phyloP scores from a whole-genome alignment of 805 yeast genomes.

The Ogataea pignaliae region DNA sequence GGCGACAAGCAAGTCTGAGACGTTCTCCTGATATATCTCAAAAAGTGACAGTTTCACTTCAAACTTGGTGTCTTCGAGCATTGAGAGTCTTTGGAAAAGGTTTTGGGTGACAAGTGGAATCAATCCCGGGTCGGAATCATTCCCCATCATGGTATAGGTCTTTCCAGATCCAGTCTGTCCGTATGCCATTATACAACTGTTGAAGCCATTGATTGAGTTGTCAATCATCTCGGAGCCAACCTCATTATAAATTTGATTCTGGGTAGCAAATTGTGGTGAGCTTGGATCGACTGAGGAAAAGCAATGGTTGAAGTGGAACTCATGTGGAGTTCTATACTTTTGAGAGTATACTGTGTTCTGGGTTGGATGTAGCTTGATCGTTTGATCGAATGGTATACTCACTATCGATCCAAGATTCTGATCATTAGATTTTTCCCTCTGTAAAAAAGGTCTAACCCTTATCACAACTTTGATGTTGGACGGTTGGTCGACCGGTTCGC shows the following conservation, averaged over 20 bases:
- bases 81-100: constrained; percentile 41
- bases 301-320: constrained; percentile 48
- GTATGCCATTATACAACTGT: constrained; percentile 40
- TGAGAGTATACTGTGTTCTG: constrained; percentile 7
- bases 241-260: constrained; percentile 44
- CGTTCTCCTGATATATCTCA: constrained; percentile 77
- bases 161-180: constrained; percentile 88
- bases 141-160: constrained; percentile 73
- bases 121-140: constrained; percentile 49
- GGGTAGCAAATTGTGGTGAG: constrained; percentile 39
- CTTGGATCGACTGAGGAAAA: constrained; percentile 42
- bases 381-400: neutral
- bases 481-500: too few species aligned
- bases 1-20: constrained; percentile 53
- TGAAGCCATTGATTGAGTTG: constrained; percentile 59
- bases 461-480: constrained; percentile 31
- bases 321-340: constrained; percentile 24
- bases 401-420: neutral
- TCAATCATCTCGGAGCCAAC: constrained; percentile 58
- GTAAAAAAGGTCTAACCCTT: constrained; percentile 44
- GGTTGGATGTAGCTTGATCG: constrained; percentile 6
- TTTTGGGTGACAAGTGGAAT: constrained; percentile 58
- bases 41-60: constrained; percentile 55
- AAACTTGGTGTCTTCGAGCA: constrained; percentile 29
- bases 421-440: constrained; percentile 21